Conservation (phyloP, 129 eudicot genomes). For the Pseudognaphalium luteoalbum region DNA sequence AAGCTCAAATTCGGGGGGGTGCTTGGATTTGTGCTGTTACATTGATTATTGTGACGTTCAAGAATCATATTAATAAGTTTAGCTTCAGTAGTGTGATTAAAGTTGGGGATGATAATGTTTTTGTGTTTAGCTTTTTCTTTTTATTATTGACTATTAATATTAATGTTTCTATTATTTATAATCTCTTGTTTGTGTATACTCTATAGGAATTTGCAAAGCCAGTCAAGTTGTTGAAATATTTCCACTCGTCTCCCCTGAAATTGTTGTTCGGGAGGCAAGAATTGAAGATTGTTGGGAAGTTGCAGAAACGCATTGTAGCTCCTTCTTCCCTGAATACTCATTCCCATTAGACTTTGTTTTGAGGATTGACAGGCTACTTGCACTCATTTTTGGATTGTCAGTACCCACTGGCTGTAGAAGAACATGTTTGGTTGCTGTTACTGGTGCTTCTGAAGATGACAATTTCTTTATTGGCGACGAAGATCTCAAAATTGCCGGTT, state of each 20-base stretch:
- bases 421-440: constrained; percentile 95
- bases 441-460: constrained; percentile 56
- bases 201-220: constrained; percentile 67
- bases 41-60: neutral
- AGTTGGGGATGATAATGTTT: neutral
- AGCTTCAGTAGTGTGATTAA: neutral
- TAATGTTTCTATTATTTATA: neutral
- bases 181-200: constrained; percentile 10
- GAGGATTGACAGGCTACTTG: constrained; percentile 81
- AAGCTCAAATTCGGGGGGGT: neutral
- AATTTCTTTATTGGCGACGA: constrained; percentile 62
- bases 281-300: constrained; percentile 99
- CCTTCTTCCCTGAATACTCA: constrained; percentile 90
- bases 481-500: constrained; percentile 73
- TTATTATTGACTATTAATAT: neutral
- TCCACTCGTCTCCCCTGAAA: constrained; percentile 73
- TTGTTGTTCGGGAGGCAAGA: constrained; percentile 92
- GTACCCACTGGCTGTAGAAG: constrained; percentile 85
- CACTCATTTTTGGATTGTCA: constrained; percentile 82
- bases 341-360: constrained; percentile 85
- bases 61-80: neutral
- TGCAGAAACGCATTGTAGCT: constrained; percentile 98
- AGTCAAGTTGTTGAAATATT: constrained; percentile 86
- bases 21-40: neutral
- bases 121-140: neutral